Conservation (phyloP, 192 early-diverging fungal genomes). For the Pecoramyces ruminantium region DNA sequence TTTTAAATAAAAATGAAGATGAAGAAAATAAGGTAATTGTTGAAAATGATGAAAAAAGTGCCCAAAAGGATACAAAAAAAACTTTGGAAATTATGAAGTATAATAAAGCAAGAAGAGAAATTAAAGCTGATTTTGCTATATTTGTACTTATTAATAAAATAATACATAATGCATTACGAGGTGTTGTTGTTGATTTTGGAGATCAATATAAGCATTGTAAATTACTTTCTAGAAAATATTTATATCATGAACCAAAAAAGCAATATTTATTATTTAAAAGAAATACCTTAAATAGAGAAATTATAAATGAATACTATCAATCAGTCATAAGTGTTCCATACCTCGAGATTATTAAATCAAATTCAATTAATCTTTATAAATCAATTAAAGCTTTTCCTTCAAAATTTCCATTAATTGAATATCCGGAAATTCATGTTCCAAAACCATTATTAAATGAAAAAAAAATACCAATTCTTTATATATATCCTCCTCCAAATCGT, state of each 20-base stretch:
- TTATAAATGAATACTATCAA: neutral
- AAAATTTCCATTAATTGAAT: neutral
- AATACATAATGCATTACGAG: neutral
- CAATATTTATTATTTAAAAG: neutral
- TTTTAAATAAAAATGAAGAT: neutral
- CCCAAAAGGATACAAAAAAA: neutral
- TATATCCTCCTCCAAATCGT: neutral
- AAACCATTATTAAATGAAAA: neutral
- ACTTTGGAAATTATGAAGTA: neutral
- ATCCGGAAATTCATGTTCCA: neutral
- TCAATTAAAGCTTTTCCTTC: neutral
- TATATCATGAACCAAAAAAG: neutral
- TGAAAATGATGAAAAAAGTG: neutral
- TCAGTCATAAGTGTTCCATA: neutral
- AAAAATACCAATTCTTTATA: neutral
- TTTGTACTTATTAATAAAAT: neutral
- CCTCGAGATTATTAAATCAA: neutral
- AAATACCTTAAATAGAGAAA: neutral
- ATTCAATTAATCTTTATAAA: neutral
- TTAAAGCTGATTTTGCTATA: neutral
- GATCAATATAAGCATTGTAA: neutral
- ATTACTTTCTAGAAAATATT: neutral
- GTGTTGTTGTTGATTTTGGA: neutral
- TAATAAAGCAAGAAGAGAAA: neutral
- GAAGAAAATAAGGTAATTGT: neutral